Conservation (phyloP, 1,284 basidiomycete genomes). For the Naganishia cerealis region DNA sequence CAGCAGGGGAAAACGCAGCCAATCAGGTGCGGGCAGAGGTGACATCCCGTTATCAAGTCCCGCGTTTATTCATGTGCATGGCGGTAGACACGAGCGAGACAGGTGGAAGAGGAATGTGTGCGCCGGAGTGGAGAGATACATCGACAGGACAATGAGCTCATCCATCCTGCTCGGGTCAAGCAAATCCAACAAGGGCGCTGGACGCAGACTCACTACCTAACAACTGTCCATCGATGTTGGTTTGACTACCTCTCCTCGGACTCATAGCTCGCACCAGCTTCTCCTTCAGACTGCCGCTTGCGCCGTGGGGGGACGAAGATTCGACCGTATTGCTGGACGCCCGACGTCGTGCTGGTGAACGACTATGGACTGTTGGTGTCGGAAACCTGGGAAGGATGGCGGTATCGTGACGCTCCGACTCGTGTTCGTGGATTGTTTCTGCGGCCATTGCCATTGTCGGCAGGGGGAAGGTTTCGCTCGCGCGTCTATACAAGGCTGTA, state of each 20-base stretch:
- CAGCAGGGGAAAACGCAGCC: slow-evolving; percentile 11
- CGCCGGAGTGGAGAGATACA: neutral
- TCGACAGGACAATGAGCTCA: neutral
- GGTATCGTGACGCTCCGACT: slow-evolving; percentile 12
- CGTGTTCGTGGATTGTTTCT: slow-evolving; percentile 29
- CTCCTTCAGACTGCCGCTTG: neutral
- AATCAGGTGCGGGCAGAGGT: slow-evolving; percentile 6
- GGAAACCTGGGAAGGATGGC: slow-evolving; percentile 24
- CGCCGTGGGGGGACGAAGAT: neutral
- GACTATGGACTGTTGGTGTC: slow-evolving; percentile 17
- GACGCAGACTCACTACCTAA: slow-evolving; percentile 34
- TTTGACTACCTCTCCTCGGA: slow-evolving; percentile 27
- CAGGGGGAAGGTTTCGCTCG: neutral
- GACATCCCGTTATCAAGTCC: neutral
- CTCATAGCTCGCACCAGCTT: slow-evolving; percentile 31
- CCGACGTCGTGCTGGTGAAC: slow-evolving; percentile 19
- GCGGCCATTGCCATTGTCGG: slow-evolving; percentile 19
- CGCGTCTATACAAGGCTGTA: neutral
- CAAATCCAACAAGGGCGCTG: neutral
- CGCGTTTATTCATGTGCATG: slow-evolving; percentile 15
- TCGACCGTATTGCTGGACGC: slow-evolving; percentile 8
- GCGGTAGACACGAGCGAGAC: slow-evolving; percentile 16
- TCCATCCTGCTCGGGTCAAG: neutral
- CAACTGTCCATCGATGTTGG: slow-evolving; percentile 26
- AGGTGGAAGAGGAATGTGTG: neutral